Percentiles rank a stretch among this genome's conserved stretches.
phyloP scores from a whole-genome alignment of 192 early-diverging fungal species.

The Linnemannia exigua region DNA sequence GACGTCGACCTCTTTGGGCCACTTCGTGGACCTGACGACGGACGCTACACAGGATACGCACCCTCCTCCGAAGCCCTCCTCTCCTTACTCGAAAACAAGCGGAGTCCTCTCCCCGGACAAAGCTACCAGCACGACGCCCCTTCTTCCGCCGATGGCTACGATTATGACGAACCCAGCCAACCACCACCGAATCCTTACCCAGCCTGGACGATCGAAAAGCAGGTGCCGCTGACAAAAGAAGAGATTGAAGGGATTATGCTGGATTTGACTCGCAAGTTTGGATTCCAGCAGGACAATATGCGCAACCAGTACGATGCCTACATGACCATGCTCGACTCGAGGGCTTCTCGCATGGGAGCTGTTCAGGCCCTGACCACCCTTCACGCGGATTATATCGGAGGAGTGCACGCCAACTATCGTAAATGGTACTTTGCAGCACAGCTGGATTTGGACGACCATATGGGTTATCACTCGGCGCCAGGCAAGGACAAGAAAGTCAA shows the following conservation, averaged over 20 bases:
- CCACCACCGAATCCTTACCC: slow-evolving; percentile 54
- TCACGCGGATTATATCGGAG: slow-evolving; percentile 86
- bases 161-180: slow-evolving; percentile 18
- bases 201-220: slow-evolving; percentile 71
- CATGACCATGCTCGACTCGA: slow-evolving; percentile 85
- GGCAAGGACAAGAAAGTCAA: slow-evolving; percentile 45
- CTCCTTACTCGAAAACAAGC: slow-evolving; percentile 75
- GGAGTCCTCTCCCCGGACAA: slow-evolving; percentile 31
- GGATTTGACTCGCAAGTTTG: slow-evolving; percentile 76
- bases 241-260: slow-evolving; percentile 80
- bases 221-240: slow-evolving; percentile 74
- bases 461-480: slow-evolving; percentile 49
- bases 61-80: slow-evolving; percentile 79
- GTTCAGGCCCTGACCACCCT: slow-evolving; percentile 78
- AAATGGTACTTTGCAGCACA: slow-evolving; percentile 88
- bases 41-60: slow-evolving; percentile 77
- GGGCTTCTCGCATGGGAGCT: slow-evolving; percentile 80
- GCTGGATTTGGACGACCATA: slow-evolving; percentile 70
- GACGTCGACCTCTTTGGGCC: slow-evolving; percentile 58
- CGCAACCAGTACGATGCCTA: slow-evolving; percentile 82
- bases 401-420: slow-evolving; percentile 85
- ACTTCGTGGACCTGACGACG: slow-evolving; percentile 67
- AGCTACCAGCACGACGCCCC: slow-evolving; percentile 30
- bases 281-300: slow-evolving; percentile 84
- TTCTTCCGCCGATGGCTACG: background rate